Evolutionary conservation across 495 filamentous ascomycete genomes (phyloP).

Genomic region (Mytilinidion resinicola): DNA sequence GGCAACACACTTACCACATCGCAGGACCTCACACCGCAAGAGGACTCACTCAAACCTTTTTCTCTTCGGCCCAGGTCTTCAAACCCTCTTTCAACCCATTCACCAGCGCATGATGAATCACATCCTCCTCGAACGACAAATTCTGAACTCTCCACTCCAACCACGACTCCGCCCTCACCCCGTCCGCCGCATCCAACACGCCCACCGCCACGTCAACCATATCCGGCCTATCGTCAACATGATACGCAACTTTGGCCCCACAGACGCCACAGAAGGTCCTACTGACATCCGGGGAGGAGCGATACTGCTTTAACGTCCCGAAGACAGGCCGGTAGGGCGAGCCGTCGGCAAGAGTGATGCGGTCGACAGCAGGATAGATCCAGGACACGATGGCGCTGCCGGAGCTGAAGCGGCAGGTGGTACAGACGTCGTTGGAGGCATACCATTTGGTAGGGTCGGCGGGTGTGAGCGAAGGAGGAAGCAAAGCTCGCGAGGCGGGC

Average conservation of each 20-base stretch:
- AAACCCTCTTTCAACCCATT: slow-evolving; percentile 11
- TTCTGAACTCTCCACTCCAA: slow-evolving; percentile 51
- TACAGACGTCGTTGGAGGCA: slow-evolving; percentile 44
- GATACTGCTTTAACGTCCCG: slow-evolving; percentile 48
- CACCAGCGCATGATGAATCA: slow-evolving; percentile 3
- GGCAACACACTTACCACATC: too few species aligned
- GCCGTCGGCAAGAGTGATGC: slow-evolving; percentile 44
- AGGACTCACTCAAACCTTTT: background rate
- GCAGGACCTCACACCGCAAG: too few species aligned
- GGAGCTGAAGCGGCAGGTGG: slow-evolving; percentile 53
- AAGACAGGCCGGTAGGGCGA: slow-evolving; percentile 34
- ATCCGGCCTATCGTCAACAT: slow-evolving; percentile 46
- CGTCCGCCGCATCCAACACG: slow-evolving; percentile 46
- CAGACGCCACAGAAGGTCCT: slow-evolving; percentile 60
- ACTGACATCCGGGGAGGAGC: slow-evolving; percentile 47
- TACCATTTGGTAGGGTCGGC: slow-evolving; percentile 40
- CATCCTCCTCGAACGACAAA: slow-evolving; percentile 10
- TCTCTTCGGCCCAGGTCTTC: background rate
- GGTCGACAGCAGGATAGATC: slow-evolving; percentile 56
- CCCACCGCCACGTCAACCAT: slow-evolving; percentile 57
- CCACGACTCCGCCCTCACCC: slow-evolving; percentile 53
- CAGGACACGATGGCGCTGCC: slow-evolving; percentile 63
- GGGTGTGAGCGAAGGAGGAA: slow-evolving; percentile 28
- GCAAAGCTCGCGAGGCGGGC: slow-evolving; percentile 38
- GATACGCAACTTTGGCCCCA: slow-evolving; percentile 63